Evolutionary conservation across 306 rosid genomes (phyloP).

Genomic region (Dryas alaskensis): DNA sequence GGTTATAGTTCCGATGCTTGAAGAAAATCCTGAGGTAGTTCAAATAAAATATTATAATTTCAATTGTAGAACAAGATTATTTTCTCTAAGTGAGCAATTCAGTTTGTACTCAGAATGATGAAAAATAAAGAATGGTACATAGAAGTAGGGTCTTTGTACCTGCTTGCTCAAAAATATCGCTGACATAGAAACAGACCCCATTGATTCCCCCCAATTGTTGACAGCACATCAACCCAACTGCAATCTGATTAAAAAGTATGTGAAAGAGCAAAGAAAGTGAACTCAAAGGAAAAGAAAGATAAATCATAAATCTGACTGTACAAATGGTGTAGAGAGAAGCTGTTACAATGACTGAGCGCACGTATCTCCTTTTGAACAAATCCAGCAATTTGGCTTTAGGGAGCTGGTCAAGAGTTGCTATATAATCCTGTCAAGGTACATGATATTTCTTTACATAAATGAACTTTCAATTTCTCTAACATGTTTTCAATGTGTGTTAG

Average conservation of each 20-base stretch:
- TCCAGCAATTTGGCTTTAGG: conserved; percentile 71
- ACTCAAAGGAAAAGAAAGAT: neutral
- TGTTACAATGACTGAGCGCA: conserved; percentile 64
- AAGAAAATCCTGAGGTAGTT: conserved; percentile 59
- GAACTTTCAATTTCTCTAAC: conserved; percentile 8
- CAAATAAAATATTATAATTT: neutral
- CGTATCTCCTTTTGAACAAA: conserved; percentile 75
- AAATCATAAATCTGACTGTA: neutral
- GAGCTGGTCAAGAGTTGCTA: conserved; percentile 59
- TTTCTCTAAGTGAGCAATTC: neutral
- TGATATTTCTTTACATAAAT: conserved; percentile 1
- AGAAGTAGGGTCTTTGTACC: conserved; percentile 34
- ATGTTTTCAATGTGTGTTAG: neutral
- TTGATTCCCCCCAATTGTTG: conserved; percentile 96
- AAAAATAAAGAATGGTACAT: neutral
- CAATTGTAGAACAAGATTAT: conserved; percentile 13
- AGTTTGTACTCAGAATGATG: neutral
- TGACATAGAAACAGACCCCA: conserved; percentile 66
- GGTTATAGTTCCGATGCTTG: conserved; percentile 47
- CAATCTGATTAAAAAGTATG: conserved; percentile 48
- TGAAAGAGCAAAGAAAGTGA: neutral
- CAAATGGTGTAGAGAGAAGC: conserved; percentile 12
- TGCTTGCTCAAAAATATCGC: conserved; percentile 76
- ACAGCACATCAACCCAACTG: conserved; percentile 81
- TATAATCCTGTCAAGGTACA: conserved; percentile 62